These are phyloP conservation scores for Talaromyces sp. DNA, from an alignment of 2,329 filamentous ascomycete genomes.

Conservation along the genomic window DNA sequence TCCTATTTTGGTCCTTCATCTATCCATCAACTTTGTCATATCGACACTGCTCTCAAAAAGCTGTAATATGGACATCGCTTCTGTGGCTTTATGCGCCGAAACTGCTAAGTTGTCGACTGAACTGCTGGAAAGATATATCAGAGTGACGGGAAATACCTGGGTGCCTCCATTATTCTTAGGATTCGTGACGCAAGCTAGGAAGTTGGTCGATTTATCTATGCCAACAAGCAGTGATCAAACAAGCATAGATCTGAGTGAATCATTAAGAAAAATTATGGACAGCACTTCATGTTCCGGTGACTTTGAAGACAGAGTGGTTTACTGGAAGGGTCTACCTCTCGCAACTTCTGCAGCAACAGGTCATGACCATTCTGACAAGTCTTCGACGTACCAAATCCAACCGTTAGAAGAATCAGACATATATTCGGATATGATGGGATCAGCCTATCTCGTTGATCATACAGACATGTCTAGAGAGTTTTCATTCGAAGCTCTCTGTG, in stretches of 20 bases:
- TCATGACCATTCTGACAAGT: neutral
- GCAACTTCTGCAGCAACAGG: neutral
- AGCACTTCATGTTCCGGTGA: neutral
- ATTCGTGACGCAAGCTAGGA: constrained; percentile 4
- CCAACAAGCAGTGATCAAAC: neutral
- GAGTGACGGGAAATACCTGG: neutral
- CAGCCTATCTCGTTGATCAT: neutral
- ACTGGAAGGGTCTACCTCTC: neutral
- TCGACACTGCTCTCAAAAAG: neutral
- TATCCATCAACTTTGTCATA: constrained; percentile 2
- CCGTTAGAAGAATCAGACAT: neutral
- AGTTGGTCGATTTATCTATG: neutral
- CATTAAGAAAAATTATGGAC: neutral
- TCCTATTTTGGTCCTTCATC: constrained; percentile 4
- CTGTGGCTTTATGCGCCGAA: neutral
- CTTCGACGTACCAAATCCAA: neutral
- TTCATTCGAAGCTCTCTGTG: constrained; percentile 3
- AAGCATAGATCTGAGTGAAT: neutral
- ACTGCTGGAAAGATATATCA: neutral
- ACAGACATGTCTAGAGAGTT: neutral
- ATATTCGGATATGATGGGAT: neutral
- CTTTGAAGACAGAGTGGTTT: neutral
- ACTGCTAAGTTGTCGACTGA: neutral
- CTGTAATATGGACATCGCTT: neutral
- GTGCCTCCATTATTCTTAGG: constrained; percentile 5